These are phyloP conservation scores for Cyclotella cryptica DNA, from an alignment of 108 stramenopile species.

Conservation along the genomic window DNA sequence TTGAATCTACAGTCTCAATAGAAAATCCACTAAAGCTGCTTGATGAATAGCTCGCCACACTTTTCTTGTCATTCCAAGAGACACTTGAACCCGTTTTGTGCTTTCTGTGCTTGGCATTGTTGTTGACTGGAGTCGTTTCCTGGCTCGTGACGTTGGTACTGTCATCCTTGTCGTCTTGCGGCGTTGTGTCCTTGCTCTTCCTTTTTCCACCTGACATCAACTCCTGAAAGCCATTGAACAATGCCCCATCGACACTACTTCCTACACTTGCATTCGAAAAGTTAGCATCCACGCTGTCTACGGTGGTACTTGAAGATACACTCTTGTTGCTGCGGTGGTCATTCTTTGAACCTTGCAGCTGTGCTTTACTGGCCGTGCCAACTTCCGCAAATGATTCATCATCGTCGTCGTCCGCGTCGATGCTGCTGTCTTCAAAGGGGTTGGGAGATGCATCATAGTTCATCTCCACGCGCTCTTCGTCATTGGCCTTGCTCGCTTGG, in stretches of 20 bases:
- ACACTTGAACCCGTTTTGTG: background rate
- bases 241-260: conserved; percentile 1
- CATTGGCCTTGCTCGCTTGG: background rate
- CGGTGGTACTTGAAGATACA: background rate
- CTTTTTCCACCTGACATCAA: background rate
- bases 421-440: conserved; percentile 11
- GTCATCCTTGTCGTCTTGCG: background rate
- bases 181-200: no score
- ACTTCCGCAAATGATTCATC: no score
- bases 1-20: conserved; percentile 3
- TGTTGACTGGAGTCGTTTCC: background rate
- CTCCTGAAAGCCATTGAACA: conserved; percentile 14
- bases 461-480: background rate
- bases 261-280: background rate
- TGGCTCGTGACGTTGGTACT: background rate
- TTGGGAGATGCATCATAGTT: background rate
- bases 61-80: conserved; percentile 5
- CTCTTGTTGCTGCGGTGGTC: background rate
- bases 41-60: conserved; percentile 14
- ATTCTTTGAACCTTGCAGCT: background rate
- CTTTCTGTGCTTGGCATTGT: background rate
- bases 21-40: conserved; percentile 17
- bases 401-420: background rate
- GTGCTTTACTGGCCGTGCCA: background rate
- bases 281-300: background rate